Evolutionary conservation across 139 green algal species (phyloP), one percentile per base, ranked within the genome.

Genomic region (Raphidocelis subcapitata): DNA sequence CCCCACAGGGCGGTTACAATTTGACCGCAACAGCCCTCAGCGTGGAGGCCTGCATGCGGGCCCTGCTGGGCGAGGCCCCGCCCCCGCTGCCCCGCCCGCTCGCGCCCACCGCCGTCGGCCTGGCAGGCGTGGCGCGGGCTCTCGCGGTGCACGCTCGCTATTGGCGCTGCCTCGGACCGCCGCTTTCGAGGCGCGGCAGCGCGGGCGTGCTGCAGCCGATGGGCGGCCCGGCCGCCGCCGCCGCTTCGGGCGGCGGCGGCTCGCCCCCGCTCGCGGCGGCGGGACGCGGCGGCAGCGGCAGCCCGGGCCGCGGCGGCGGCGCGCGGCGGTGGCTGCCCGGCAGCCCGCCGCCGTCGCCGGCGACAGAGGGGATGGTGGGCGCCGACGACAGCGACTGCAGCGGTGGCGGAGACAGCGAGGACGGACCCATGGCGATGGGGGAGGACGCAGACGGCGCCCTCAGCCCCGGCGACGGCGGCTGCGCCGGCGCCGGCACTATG

Each of bases 1-100:
- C n/a, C n/a, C n/a, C n/a, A n/a, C 87, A 94, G 77, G 89, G 89
- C 8, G 89, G 89, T 59, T 94, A 94, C 84, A 92, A 94, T 79
- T 84, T 94, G 47, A 36, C 26, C 20, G 82, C 85, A 29, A 92
- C 86, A 16, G 84, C 90, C 0, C 67, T 56, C 3, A 75, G 79
- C 23, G 89, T 82, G 0, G 89, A 93, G 80, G 89, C 86, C 0
- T 87, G 82, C 55, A 26, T 94, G 66, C 75, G 88, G 1, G 89
- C 92, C 73, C 83, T 94, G 63, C 80, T 91, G 41, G 90, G 90
- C 3, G 79, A 90, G 67, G 2, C 16, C 41, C 82, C 85, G 2
- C 24, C 44, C 5, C 60, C 26, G n/a, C 81, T 89, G 80, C 44
- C 3, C 1, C 15, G 3, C 18, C 67, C 52, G 31, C 49, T 72